Evolutionary conservation across 306 rosid genomes (phyloP), one percentile per base, ranked within the genome.

Genomic region (Trifolium dubium): DNA sequence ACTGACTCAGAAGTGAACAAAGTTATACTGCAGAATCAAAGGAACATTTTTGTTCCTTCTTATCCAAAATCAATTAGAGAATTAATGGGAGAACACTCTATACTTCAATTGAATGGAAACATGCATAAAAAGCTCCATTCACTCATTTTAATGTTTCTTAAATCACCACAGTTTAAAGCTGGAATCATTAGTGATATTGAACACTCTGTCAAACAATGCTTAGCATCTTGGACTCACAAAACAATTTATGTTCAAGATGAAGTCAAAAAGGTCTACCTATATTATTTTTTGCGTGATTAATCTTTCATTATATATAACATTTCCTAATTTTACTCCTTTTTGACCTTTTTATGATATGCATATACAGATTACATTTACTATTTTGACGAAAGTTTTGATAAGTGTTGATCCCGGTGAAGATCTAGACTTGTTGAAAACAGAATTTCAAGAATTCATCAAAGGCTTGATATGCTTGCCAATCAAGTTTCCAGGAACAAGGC

Each of bases 61-160:
- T 94, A 94, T 81, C 99, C 99, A 6, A 94, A 92, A 87, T 89
- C 99, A 7, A 78, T 94, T 2, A 83, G 79, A 39, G 99, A 94
- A 64, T 58, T 94, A 9, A 78, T 92, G 72, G 99, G 99, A 0
- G 75, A 86, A 63, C 69, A 86, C 60, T 92, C 97, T 9, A 94
- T 94, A 4, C 92, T 94, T 13, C 86, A 81, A 54, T 75, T 84
- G 65, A 92, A 88, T 3, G 96, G 97, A 5, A 87, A 23, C 76
- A 79, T 74, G 58, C 97, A 94, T 14, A 86, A 82, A 71, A 78
- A 83, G 75, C 64, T 92, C 1, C 99, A 92, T 77, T 82, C 90
- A 58, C 85, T 94, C 75, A 80, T 92, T 29, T 89, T 81, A 32
- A 83, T 84, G 5, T 94, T 89, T 81, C 88, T 94, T 0, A 82